Conservation (phyloP, 768 basidiomycete species). For the Gloeophyllum trabeum region DNA sequence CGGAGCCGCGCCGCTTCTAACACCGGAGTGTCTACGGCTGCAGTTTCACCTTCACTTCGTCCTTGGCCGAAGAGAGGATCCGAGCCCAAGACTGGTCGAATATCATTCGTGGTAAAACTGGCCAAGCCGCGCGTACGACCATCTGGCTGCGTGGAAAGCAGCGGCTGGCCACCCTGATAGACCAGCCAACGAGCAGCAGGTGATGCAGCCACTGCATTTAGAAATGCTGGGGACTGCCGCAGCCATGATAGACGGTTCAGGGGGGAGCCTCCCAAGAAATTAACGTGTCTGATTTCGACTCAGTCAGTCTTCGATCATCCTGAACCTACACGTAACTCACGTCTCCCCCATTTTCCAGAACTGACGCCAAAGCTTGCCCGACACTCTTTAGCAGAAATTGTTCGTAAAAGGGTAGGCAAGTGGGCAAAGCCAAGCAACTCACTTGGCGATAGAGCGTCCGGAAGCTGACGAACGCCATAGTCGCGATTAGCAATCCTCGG, state of each 20-base stretch:
- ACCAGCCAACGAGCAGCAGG: constrained; percentile 66
- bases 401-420: too few species aligned
- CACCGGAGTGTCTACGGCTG: constrained; percentile 14
- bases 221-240: constrained; percentile 58
- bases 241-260: constrained; percentile 80
- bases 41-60: constrained; percentile 25
- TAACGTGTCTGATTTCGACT: constrained; percentile 23
- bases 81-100: constrained; percentile 54
- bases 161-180: constrained; percentile 64
- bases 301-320: constrained; percentile 5
- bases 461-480: too few species aligned
- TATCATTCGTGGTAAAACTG: constrained; percentile 45
- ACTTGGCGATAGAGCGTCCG: too few species aligned
- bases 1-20: constrained; percentile 51
- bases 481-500: too few species aligned
- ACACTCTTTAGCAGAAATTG: too few species aligned
- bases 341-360: constrained; percentile 5
- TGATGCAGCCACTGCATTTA: constrained; percentile 55
- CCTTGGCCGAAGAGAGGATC: constrained; percentile 67
- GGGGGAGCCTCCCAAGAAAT: constrained; percentile 52
- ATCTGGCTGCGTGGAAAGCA: constrained; percentile 29
- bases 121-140: constrained; percentile 30
- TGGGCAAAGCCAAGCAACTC: too few species aligned
- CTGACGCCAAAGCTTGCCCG: too few species aligned
- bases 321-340: constrained; percentile 5